These are phyloP conservation scores for Collybiopsis confluens DNA, from an alignment of 768 basidiomycete species.

Conservation along the genomic window DNA sequence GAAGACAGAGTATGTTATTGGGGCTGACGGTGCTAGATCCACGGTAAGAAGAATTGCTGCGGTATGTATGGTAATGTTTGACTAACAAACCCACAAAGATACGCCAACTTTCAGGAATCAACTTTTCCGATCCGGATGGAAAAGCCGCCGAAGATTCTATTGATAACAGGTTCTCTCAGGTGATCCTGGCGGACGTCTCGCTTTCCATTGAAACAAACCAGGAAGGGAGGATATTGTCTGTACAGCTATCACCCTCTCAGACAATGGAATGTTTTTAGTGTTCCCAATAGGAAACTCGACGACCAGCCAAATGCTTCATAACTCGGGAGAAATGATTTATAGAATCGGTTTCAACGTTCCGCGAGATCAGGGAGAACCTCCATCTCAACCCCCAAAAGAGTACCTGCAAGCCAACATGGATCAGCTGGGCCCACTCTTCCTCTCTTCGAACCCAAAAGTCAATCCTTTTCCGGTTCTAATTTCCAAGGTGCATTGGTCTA, in stretches of 20 bases:
- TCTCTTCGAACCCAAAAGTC: slow-evolving; percentile 21
- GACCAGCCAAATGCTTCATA: not conserved
- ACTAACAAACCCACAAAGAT: slow-evolving; percentile 21
- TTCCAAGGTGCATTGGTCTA: slow-evolving; percentile 29
- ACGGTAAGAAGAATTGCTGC: slow-evolving; percentile 12
- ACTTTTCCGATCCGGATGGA: slow-evolving; percentile 33
- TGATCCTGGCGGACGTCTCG: slow-evolving; percentile 37
- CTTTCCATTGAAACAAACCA: slow-evolving; percentile 17
- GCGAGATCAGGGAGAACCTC: slow-evolving; percentile 23
- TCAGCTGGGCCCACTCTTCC: slow-evolving; percentile 23
- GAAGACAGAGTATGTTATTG: slow-evolving; percentile 22
- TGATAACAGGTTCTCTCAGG: slow-evolving; percentile 22
- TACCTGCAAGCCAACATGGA: slow-evolving; percentile 35
- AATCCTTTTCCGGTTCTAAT: slow-evolving; percentile 22
- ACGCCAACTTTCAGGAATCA: slow-evolving; percentile 29
- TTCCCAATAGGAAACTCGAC: slow-evolving; percentile 2
- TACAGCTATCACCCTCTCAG: not conserved
- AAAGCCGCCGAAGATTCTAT: slow-evolving; percentile 15
- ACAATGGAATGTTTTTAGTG: not conserved
- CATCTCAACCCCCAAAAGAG: slow-evolving; percentile 26
- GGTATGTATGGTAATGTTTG: slow-evolving; percentile 23
- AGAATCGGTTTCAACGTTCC: slow-evolving; percentile 11
- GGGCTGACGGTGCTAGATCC: slow-evolving; percentile 35
- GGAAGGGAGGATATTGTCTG: not conserved
- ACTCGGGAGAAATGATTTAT: not conserved